Evolutionary conservation across 805 yeast species (phyloP), one percentile per base, ranked within the genome.

Genomic region (Wickerhamomyces hampshirensis): DNA sequence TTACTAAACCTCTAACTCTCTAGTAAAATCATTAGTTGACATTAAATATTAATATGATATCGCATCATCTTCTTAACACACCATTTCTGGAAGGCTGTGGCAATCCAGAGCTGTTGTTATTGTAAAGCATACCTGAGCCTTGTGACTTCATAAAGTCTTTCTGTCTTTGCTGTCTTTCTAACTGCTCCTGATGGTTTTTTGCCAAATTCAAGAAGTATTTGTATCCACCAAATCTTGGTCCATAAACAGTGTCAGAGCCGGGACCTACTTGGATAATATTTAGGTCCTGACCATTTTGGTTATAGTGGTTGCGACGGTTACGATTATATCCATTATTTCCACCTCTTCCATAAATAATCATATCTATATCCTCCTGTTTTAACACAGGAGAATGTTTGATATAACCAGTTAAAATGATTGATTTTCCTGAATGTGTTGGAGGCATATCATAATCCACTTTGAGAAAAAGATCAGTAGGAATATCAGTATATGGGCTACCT

Each of bases 391-490:
- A 62, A 40, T 78, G 81, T 5, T 87, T 72, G 41, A 77, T 75
- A 52, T 67, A 86, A 0, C 97, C 97, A 31, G 80, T 83, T 44
- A 91, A 59, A 16, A 91, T 65, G 83, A 93, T 84, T 2, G 95
- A 82, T 55, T 91, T 93, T 23, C 87, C 81, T 3, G 37, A 47
- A 11, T 60, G 67, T 26, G 63, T 65, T 3, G 68, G 62, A 4
- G 95, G 91, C 72, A 80, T 71, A 30, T 66, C 54, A 51, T 81
- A 91, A 32, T 66, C 65, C 3, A 76, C 61, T 19, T 66, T 63
- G 26, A 75, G 47, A 30, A 69, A 59, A 17, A 56, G 33, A 37
- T 68, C 63, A 2, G 66, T 61, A 14, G 70, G 63, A 12, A 77
- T 51, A 28, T 64, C 71, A 4, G 55, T 62, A 28, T 61, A 53